phyloP scores from a whole-genome alignment of 179 eudicot species.

The Silene noctiflora region DNA sequence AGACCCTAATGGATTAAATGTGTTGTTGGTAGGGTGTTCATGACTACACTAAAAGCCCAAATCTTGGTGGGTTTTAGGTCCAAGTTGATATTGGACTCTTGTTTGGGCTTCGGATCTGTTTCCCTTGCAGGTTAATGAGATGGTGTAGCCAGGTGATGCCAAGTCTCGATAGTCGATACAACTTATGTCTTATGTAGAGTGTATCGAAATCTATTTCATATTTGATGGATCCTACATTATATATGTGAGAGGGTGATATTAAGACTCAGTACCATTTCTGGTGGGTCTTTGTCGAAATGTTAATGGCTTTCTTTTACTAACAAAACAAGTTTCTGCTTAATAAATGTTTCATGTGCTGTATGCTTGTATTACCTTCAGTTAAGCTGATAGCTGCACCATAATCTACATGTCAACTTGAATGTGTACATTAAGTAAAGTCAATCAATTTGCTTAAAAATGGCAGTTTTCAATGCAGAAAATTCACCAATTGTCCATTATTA shows the following conservation, averaged over 20 bases:
- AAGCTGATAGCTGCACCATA: not conserved
- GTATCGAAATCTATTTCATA: too few species aligned
- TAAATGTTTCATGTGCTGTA: constrained; percentile 5
- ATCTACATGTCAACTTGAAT: constrained; percentile 11
- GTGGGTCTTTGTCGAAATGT: too few species aligned
- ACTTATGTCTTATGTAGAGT: too few species aligned
- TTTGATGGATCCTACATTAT: too few species aligned
- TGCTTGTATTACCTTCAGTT: constrained; percentile 1
- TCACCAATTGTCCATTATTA: not conserved
- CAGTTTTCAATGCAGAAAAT: not conserved
- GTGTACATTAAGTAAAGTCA: not conserved
- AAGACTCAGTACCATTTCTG: too few species aligned
- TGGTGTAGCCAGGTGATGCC: too few species aligned
- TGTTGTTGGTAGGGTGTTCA: not conserved
- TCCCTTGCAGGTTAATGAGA: too few species aligned
- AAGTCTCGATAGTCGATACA: too few species aligned
- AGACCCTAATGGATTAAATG: too few species aligned
- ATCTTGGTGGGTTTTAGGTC: not conserved
- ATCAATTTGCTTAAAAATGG: not conserved
- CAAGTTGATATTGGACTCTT: not conserved
- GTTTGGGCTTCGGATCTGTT: not conserved
- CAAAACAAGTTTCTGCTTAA: not conserved
- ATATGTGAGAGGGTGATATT: too few species aligned
- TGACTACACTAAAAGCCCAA: not conserved
- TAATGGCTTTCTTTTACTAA: too few species aligned